Base-by-base conservation (phyloP, 2,329 filamentous ascomycete species). In the Neonectria faginata region DNA sequence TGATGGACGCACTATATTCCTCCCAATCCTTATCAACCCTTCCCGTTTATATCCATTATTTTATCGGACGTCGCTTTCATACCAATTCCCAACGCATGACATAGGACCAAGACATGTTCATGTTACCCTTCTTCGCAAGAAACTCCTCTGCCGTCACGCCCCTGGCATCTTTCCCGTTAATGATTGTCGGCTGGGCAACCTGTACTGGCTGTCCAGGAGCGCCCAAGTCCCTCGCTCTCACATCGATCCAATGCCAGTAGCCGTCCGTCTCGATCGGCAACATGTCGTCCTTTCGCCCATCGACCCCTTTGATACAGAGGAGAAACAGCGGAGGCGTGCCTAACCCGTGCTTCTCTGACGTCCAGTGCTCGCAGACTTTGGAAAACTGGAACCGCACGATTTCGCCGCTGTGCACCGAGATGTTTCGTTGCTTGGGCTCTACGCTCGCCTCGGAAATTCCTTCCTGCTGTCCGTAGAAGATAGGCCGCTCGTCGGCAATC, bases 361-460 rank as follows among this genome's bases (percentile, higher is more conserved):
- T 89, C 92, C 92, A 97, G 77, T 98, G 95, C 73, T 89, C 87
- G 76, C 95, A 98, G 11, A 91, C 74, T 63, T 92, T 91, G 57
- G 87, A 87, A 75, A 97, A 94, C 73, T 92, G 91, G 79, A 98
- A 97, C 16, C 92, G 88, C 29, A 96, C 81, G 1, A 85, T 79
- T 44, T 85, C 79, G 36, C 79, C 71, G 70, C 88, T 86, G 67
- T 86, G 74, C 3, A 93, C 85, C 1, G 84, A 80, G 63, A 97
- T 89, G 33, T 87, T 82, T 66, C 73, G 75, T 20, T 73, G 71
- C 44, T 68, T 73, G 4, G 80, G 94, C 59, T 84, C 80, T 72
- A 97, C 87, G 0, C 87, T 89, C 14, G 84, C 83, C 64, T 83
- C 77, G 2, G 82, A 82, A 29, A 90, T 77, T 20, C 86, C 87